Evolutionary conservation across 2,329 filamentous ascomycete species (phyloP), one percentile per base, ranked within the genome.

Genomic region (Aureobasidium mangrovei): DNA sequence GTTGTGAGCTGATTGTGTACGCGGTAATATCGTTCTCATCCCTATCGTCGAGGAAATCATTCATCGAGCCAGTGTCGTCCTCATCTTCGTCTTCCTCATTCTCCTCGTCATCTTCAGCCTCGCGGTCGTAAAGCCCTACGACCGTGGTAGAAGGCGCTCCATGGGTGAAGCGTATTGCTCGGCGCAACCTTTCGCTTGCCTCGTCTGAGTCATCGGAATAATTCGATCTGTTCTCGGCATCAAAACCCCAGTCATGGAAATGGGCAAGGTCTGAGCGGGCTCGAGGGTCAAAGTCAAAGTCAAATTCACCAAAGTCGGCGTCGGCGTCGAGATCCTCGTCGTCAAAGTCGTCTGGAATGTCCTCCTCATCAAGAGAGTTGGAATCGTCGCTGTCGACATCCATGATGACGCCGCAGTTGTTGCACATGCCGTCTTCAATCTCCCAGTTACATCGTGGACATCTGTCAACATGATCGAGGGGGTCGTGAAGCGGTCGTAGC

Each of bases 381-480:
- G 66, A 70, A 18, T 72, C 70, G 70, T 76, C 61, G 72, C 74
- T 53, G 44, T 77, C 74, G 26, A 74, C 70, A 48, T 74, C 72
- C 51, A 77, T 79, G 47, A 77, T 75, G 55, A 73, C 58, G 6
- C 70, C 70, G 57, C 83, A 86, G 24, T 73, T 70, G 26, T 64
- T 58, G 61, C 83, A 87, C 61, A 66, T 60, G 54, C 79, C 79
- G 41, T 82, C 80, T 63, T 82, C 80, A 44, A 86, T 70, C 65
- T 86, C 84, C 75, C 78, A 80, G 7, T 74, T 68, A 66, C 84
- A 87, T 2, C 70, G 59, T 1, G 82, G 82, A 64, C 84, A 87
- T 59, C 83, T 76, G 53, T 78, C 70, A 18, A 85, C 76, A 33
- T 78, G 77, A 63, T 86, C 83, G 62, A 76, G 75, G 33, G 76